Percentiles rank a stretch among this genome's conserved stretches.
phyloP scores from a whole-genome alignment of 192 early-diverging fungal species.

The Entomortierella lignicola region DNA sequence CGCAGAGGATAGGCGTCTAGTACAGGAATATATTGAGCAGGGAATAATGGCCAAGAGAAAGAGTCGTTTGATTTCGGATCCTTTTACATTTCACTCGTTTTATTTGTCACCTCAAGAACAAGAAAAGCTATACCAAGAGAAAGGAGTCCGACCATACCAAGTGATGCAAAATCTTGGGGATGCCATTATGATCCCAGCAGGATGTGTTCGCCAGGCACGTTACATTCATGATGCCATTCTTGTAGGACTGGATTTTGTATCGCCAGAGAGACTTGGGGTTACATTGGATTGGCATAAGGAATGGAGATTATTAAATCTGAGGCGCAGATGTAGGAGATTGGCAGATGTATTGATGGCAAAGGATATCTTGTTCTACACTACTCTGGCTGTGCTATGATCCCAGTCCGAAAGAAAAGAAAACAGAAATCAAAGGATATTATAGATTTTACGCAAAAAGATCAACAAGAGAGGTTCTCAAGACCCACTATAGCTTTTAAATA shows the following conservation, averaged over 20 bases:
- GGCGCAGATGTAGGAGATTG: not conserved
- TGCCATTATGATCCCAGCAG: constrained; percentile 26
- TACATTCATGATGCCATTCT: constrained; percentile 8
- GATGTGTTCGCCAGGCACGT: constrained; percentile 7
- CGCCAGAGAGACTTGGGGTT: constrained; percentile 1
- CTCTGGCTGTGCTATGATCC: constrained; percentile 11
- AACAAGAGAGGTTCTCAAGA: too few species aligned
- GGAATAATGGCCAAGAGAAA: not conserved
- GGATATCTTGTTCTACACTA: constrained; percentile 7
- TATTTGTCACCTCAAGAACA: not conserved
- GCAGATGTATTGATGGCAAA: constrained; percentile 5
- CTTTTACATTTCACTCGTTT: not conserved
- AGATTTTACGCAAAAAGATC: too few species aligned
- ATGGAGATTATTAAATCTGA: not conserved
- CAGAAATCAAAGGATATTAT: too few species aligned
- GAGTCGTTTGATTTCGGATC: not conserved
- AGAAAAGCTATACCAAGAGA: not conserved
- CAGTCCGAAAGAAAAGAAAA: too few species aligned
- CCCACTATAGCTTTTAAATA: too few species aligned
- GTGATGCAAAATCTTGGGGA: constrained; percentile 12
- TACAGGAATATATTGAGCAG: not conserved
- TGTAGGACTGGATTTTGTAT: constrained; percentile 17
- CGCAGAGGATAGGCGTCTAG: not conserved
- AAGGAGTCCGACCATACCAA: not conserved
- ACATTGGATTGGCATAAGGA: constrained; percentile 4